Percentiles rank a stretch among this genome's conserved stretches.
phyloP scores from a whole-genome alignment of 2,329 filamentous ascomycete species.

The Lithohypha guttulata region DNA sequence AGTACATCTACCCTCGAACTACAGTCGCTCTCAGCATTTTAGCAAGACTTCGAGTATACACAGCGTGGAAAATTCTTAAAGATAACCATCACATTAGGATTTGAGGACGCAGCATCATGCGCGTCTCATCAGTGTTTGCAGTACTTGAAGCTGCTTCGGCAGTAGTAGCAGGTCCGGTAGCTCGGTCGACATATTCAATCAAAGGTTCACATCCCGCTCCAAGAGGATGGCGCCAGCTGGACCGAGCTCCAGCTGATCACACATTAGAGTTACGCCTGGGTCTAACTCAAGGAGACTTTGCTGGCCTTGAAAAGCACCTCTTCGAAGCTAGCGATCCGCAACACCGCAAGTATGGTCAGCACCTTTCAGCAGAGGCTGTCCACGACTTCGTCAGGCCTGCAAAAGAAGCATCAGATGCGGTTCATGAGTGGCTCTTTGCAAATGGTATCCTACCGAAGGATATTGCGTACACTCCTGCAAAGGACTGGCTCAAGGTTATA shows the following conservation, averaged over 20 bases:
- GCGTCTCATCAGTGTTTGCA: not conserved
- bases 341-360: conserved; percentile 9
- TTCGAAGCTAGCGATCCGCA: conserved; percentile 2
- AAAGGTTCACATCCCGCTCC: conserved; percentile 47
- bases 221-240: conserved; percentile 37
- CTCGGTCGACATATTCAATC: conserved; percentile 36
- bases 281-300: conserved; percentile 30
- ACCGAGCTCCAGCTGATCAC: conserved; percentile 36
- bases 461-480: conserved; percentile 6
- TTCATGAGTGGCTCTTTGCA: conserved; percentile 8
- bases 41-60: too few relatives aligned
- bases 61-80: too few relatives aligned
- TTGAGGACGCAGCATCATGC: conserved; percentile 1
- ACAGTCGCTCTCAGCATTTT: too few relatives aligned
- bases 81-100: too few relatives aligned
- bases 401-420: conserved; percentile 5
- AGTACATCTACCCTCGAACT: too few relatives aligned
- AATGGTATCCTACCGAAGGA: conserved; percentile 5
- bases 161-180: conserved; percentile 16
- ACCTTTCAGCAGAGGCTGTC: conserved; percentile 8
- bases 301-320: conserved; percentile 5
- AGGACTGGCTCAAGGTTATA: conserved; percentile 9
- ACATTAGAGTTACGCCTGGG: conserved; percentile 46
- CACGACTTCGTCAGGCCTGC: conserved; percentile 9
- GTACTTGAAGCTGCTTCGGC: not conserved